Percentiles rank a stretch among this genome's conserved stretches.
phyloP scores from a whole-genome alignment of 2,329 filamentous ascomycete species.

The Cercospora janseana region DNA sequence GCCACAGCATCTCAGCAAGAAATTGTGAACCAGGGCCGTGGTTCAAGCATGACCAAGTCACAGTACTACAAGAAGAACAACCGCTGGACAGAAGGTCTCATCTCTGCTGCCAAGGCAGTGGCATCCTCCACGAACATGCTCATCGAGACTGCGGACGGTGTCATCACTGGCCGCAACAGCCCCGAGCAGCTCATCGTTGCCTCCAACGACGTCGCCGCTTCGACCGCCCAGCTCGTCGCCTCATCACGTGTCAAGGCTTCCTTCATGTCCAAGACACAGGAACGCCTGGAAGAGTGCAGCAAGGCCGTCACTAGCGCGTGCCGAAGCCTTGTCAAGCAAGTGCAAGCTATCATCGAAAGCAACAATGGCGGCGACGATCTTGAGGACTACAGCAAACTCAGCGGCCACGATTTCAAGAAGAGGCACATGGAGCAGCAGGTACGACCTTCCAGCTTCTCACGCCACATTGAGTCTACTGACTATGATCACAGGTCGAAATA shows the following conservation, averaged over 20 bases:
- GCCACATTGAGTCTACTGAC: constrained; percentile 4
- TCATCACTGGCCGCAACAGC: constrained; percentile 85
- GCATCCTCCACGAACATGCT: constrained; percentile 85
- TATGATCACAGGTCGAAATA: constrained; percentile 75
- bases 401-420: constrained; percentile 96
- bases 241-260: constrained; percentile 94
- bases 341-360: constrained; percentile 90
- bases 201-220: constrained; percentile 93
- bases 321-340: constrained; percentile 81
- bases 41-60: constrained; percentile 69
- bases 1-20: constrained; percentile 91
- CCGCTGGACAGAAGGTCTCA: constrained; percentile 95
- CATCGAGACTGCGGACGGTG: constrained; percentile 96
- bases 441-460: constrained; percentile 40
- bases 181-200: constrained; percentile 97
- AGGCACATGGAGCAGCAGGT: constrained; percentile 99
- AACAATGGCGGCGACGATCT: constrained; percentile 71
- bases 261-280: constrained; percentile 97
- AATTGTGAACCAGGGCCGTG: constrained; percentile 90
- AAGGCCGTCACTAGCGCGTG: constrained; percentile 92
- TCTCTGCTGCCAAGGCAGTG: constrained; percentile 95
- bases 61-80: constrained; percentile 99
- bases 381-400: constrained; percentile 78
- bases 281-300: constrained; percentile 82
- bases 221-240: constrained; percentile 92